Evolutionary conservation across 768 basidiomycete genomes (phyloP), one percentile per base, ranked within the genome.

Genomic region (Termitomyces bulborhizus): DNA sequence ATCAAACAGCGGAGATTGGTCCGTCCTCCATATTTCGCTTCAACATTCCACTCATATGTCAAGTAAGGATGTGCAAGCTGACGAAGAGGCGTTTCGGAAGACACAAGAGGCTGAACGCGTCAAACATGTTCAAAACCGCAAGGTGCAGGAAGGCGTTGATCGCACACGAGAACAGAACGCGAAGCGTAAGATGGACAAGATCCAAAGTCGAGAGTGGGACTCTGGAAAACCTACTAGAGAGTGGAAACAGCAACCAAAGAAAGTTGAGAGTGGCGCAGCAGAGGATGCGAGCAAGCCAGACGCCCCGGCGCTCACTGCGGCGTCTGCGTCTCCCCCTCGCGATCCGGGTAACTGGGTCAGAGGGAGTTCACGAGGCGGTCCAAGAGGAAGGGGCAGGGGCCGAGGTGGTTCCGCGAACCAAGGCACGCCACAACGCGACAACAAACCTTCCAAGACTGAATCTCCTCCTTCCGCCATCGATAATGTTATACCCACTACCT

Each of bases 141-240:
- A 84, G 65, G 77, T 86, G 39, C 90, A 92, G 68, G 81, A 84
- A 57, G 75, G 75, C 34, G 74, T 92, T 56, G 76, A 92, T 66
- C 79, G 78, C 29, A 79, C 86, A 34, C 83, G 90, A 29, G 87
- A 89, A 63, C 82, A 88, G 72, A 90, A 88, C 60, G 88, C 89
- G 51, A 82, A 81, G 61, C 76, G 86, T 36, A 93, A 93, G 73
- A 75, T 91, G 79, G 88, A 87, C n/a, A 90, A 86, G 72, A 77
- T 83, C 24, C 82, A 82, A 63, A 83, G 72, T 59, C 80, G 90
- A 15, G 90, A 93, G 72, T 93, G 90, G 90, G 90, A 93, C 66
- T 85, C 88, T 29, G 87, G 82, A 18, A 93, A 93, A 62, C 68
- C 75, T 7, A 54, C 64, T 8, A 60, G 54, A 29, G 71, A 68